Conservation (phyloP, 164 flowering plant genomes). For the Macadamia integrifolia region DNA sequence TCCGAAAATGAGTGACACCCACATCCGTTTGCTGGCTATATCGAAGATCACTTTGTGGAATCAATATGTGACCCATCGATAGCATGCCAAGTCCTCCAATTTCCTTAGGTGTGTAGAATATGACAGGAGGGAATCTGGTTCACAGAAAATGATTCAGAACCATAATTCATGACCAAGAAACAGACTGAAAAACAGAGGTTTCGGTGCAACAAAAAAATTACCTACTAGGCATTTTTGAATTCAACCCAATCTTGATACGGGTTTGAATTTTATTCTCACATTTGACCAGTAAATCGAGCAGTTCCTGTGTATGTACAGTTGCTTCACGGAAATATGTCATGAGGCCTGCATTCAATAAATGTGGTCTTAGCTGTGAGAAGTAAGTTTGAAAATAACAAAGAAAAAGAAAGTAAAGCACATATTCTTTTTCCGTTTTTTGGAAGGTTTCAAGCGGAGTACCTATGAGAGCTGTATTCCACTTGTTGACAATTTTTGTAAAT, state of each 20-base stretch:
- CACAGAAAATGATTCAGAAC: constrained; percentile 1
- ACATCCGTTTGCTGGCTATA: constrained; percentile 99
- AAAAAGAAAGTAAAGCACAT: background rate
- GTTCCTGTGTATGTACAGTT: constrained; percentile 97
- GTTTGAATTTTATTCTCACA: constrained; percentile 99
- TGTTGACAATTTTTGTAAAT: constrained; percentile 95
- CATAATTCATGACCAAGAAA: background rate
- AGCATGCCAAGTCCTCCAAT: constrained; percentile 99
- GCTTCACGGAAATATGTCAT: constrained; percentile 99
- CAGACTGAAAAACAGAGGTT: background rate
- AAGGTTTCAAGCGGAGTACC: constrained; percentile 31
- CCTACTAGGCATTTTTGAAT: constrained; percentile 99
- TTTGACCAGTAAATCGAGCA: constrained; percentile 92
- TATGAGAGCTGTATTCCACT: constrained; percentile 98
- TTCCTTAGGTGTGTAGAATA: constrained; percentile 98
- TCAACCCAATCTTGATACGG: constrained; percentile 94
- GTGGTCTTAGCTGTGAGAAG: background rate
- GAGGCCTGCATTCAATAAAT: constrained; percentile 47
- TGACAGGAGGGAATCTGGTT: constrained; percentile 94
- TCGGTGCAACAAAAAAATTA: constrained; percentile 11
- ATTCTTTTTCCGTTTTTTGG: background rate
- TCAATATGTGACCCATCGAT: constrained; percentile 99
- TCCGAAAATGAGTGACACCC: constrained; percentile 96
- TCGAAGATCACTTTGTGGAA: constrained; percentile 97
- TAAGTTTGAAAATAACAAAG: too few species aligned